Evolutionary conservation across 164 flowering plant species (phyloP).

Genomic region (Magnolia officinalis): DNA sequence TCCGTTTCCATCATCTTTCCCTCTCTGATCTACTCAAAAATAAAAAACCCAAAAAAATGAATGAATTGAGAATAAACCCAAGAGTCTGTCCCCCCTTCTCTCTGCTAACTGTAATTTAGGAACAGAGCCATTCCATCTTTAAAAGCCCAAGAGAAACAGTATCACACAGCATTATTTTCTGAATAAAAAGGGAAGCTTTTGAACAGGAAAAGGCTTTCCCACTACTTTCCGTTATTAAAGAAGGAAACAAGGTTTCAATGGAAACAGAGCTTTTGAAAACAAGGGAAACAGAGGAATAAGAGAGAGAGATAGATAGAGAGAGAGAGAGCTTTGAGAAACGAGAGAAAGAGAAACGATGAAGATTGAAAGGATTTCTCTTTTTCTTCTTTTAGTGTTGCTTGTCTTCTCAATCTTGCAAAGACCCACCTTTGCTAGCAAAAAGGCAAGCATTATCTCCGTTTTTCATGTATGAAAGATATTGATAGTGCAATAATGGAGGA

Average conservation of each 20-base stretch:
- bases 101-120: not conserved
- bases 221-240: not conserved
- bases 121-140: no score
- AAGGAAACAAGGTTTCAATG: not conserved
- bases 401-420: slow-evolving; percentile 28
- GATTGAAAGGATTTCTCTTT: slow-evolving; percentile 10
- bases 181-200: not conserved
- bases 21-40: not conserved
- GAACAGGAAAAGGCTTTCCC: not conserved
- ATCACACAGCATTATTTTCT: not conserved
- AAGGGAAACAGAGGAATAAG: not conserved
- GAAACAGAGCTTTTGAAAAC: not conserved
- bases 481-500: no score
- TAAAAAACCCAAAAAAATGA: no score
- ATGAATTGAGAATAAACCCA: not conserved
- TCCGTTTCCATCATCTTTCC: not conserved
- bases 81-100: not conserved
- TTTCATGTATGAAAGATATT: not conserved
- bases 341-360: slow-evolving; percentile 19
- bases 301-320: not conserved
- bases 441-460: slow-evolving; percentile 25
- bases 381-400: slow-evolving; percentile 21
- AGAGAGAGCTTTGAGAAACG: not conserved
- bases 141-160: not conserved
- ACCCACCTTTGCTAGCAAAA: slow-evolving; percentile 38